Evolutionary conservation across 2,329 filamentous ascomycete genomes (phyloP).

Genomic region (Pyricularia sp.): DNA sequence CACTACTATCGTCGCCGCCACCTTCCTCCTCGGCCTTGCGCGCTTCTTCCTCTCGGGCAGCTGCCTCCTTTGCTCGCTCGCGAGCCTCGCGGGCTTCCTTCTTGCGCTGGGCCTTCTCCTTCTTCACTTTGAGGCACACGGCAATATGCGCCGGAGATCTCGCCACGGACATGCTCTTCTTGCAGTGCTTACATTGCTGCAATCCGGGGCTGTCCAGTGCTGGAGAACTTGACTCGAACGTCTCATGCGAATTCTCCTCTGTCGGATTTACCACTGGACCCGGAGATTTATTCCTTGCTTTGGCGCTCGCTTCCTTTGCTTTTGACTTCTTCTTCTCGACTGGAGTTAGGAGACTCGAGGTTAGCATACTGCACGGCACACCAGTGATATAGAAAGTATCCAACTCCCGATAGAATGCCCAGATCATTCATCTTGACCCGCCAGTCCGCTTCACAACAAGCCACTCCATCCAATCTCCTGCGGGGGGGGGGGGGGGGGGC

Average conservation of each 20-base stretch:
- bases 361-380: not conserved
- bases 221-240: slow-evolving; percentile 73
- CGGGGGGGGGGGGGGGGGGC: too few species aligned
- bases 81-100: slow-evolving; percentile 65
- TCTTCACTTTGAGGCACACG: slow-evolving; percentile 76
- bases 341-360: not conserved
- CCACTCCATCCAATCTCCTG: not conserved
- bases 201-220: slow-evolving; percentile 72
- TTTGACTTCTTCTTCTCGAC: slow-evolving; percentile 37
- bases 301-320: slow-evolving; percentile 29
- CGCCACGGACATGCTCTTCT: slow-evolving; percentile 71
- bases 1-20: slow-evolving; percentile 28
- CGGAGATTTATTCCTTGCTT: slow-evolving; percentile 32
- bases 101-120: slow-evolving; percentile 68
- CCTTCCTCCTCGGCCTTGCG: slow-evolving; percentile 40
- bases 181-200: slow-evolving; percentile 88
- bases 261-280: slow-evolving; percentile 56
- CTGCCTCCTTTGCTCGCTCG: slow-evolving; percentile 50
- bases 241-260: slow-evolving; percentile 66
- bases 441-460: not conserved
- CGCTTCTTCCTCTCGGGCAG: slow-evolving; percentile 47
- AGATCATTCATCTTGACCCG: too few species aligned
- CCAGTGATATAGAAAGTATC: not conserved
- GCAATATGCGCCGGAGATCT: slow-evolving; percentile 73
- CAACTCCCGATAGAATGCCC: not conserved